Base-by-base conservation (phyloP, 1,284 basidiomycete genomes). In the Sphagnurus paluster region DNA sequence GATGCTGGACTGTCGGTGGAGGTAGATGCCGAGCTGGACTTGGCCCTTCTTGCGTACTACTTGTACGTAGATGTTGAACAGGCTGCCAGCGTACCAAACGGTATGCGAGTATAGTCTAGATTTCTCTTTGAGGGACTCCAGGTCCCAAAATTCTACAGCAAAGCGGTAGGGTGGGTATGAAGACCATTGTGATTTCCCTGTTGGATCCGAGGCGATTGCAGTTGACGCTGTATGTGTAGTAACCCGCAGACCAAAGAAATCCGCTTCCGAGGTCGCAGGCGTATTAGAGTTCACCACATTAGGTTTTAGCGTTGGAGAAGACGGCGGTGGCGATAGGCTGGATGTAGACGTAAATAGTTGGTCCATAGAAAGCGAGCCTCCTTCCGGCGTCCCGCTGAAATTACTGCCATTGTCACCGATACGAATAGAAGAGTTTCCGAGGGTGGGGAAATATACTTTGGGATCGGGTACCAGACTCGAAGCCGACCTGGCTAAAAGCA, bases 141-240 rank as follows among this genome's bases (percentile, higher is more conserved):
- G 77, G 55, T 90, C 88, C 84, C 90, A 96, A 63, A 96, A 96
- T 66, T 97, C 93, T 39, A 93, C 90, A 4, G 82, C 82, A 60
- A 96, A 90, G 20, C 90, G 78, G 65, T 77, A 87, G 0, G 92
- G 92, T 39, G 92, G 81, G 57, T 82, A 79, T 7, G 76, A 68
- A 0, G 82, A 75, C 80, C 80, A 86, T 29, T 72, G 74, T 9
- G 61, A 62, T 44, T 70, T 73, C 11, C 75, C 74, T 9, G 57
- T 64, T 2, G 69, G 51, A 54, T 77, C 75, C 8, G 61, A 62
- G 16, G 68, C 60, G 26, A 74, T 58, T 51, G 75, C 77, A 23
- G 68, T 63, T 3, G 65, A 50, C 1, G 72, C 70, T 5, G 68
- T 64, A 51, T 69, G 69, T 30, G 70, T 66, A n/a, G 71, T 67